Percentiles rank a stretch among this genome's conserved stretches.
Evolutionary conservation across 2,329 filamentous ascomycete genomes (phyloP).

Genomic region (Teratosphaeria viscida): DNA sequence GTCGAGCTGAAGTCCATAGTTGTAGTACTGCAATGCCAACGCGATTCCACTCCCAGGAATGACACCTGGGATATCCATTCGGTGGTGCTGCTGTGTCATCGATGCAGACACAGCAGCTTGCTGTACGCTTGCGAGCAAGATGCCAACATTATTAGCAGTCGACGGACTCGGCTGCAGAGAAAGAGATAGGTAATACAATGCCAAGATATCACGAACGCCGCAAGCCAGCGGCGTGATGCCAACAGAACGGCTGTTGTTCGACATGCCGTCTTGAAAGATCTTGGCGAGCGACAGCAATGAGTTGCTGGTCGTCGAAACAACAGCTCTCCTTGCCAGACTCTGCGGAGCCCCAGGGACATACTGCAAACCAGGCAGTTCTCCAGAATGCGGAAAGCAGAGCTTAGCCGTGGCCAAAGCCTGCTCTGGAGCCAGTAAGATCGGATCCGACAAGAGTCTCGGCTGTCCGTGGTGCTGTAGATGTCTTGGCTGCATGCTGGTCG

Average conservation of each 20-base stretch:
- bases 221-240: slow-evolving; percentile 40
- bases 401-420: slow-evolving; percentile 72
- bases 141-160: slow-evolving; percentile 96
- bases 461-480: slow-evolving; percentile 5
- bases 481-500: slow-evolving; percentile 15
- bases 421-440: slow-evolving; percentile 72
- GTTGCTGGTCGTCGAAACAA: slow-evolving; percentile 89
- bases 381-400: slow-evolving; percentile 66
- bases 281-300: slow-evolving; percentile 89
- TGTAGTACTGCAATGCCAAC: slow-evolving; percentile 85
- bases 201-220: slow-evolving; percentile 82
- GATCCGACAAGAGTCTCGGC: slow-evolving; percentile 37
- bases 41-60: slow-evolving; percentile 76
- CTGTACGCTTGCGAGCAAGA: slow-evolving; percentile 88
- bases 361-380: slow-evolving; percentile 69
- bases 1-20: slow-evolving; percentile 83
- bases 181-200: slow-evolving; percentile 88
- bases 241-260: slow-evolving; percentile 48
- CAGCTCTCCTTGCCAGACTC: slow-evolving; percentile 62
- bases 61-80: slow-evolving; percentile 59
- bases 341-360: slow-evolving; percentile 49
- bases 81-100: slow-evolving; percentile 16
- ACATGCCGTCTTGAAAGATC: slow-evolving; percentile 94
- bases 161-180: slow-evolving; percentile 93
- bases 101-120: slow-evolving; percentile 41